Evolutionary conservation across 768 basidiomycete genomes (phyloP).

Genomic region (Sarcomyxa edulis): DNA sequence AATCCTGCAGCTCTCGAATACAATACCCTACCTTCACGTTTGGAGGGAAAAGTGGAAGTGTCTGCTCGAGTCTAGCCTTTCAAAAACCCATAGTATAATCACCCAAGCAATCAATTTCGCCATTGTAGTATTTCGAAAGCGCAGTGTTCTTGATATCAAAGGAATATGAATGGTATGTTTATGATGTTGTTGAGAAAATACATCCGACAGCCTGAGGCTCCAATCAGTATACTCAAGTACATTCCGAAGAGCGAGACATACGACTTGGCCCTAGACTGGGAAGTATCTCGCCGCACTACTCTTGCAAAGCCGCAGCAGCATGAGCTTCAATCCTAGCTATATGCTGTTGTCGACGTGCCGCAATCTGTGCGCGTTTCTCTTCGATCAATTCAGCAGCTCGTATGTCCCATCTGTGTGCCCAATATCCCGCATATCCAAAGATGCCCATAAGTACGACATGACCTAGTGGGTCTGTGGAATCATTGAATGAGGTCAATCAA

Average conservation of each 20-base stretch:
- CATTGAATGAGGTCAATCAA: neutral
- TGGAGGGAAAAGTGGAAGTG: slow-evolving; percentile 72
- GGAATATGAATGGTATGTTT: too few relatives aligned
- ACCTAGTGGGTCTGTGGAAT: slow-evolving; percentile 57
- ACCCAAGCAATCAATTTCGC: too few relatives aligned
- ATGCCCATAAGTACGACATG: slow-evolving; percentile 64
- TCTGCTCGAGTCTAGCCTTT: slow-evolving; percentile 70
- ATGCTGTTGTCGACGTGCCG: slow-evolving; percentile 39
- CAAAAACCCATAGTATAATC: slow-evolving; percentile 24
- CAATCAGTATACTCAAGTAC: too few relatives aligned
- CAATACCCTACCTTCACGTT: slow-evolving; percentile 70
- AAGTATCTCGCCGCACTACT: slow-evolving; percentile 4
- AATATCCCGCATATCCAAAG: slow-evolving; percentile 75
- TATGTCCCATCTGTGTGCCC: slow-evolving; percentile 62
- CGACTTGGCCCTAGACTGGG: neutral
- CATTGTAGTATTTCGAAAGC: too few relatives aligned
- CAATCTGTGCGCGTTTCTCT: slow-evolving; percentile 57
- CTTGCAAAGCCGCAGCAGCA: slow-evolving; percentile 14
- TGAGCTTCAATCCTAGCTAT: slow-evolving; percentile 25
- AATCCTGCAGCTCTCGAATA: slow-evolving; percentile 56
- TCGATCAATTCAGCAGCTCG: slow-evolving; percentile 57
- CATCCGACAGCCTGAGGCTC: too few relatives aligned
- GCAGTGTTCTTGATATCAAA: too few relatives aligned
- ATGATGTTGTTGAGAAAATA: too few relatives aligned
- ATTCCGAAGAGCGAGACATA: too few relatives aligned